Percentiles rank a stretch among this genome's conserved stretches.
phyloP scores from a whole-genome alignment of 2,329 filamentous ascomycete species.

The Colletotrichum sp. region DNA sequence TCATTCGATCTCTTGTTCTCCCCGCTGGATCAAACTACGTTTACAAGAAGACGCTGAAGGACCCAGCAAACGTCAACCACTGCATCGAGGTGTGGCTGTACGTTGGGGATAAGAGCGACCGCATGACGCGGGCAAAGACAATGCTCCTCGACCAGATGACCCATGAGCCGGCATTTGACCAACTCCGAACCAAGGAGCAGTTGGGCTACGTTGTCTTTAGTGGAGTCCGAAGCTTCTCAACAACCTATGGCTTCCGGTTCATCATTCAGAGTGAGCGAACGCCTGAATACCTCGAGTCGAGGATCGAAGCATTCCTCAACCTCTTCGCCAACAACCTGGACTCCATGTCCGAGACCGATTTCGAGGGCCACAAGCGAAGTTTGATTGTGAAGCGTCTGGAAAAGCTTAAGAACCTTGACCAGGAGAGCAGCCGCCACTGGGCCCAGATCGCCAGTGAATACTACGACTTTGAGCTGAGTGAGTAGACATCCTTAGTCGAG shows the following conservation, averaged over 20 bases:
- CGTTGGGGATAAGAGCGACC: constrained; percentile 72
- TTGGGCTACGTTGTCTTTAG: constrained; percentile 96
- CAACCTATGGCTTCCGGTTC: constrained; percentile 84
- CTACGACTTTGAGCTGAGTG: constrained; percentile 89
- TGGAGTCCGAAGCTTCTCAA: constrained; percentile 72
- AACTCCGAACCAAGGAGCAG: constrained; percentile 95
- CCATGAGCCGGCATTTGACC: constrained; percentile 93
- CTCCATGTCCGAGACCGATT: constrained; percentile 81
- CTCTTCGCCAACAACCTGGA: constrained; percentile 70
- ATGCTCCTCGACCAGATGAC: constrained; percentile 88
- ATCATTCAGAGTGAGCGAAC: constrained; percentile 93
- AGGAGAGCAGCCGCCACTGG: constrained; percentile 86
- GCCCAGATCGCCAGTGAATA: constrained; percentile 83
- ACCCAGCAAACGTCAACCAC: constrained; percentile 89
- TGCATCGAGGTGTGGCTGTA: constrained; percentile 82
- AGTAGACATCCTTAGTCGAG: constrained; percentile 32
- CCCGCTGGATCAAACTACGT: constrained; percentile 83
- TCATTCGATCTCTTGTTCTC: constrained; percentile 77
- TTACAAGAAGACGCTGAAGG: constrained; percentile 80
- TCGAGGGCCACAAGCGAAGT: constrained; percentile 90
- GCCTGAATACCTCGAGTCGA: constrained; percentile 81
- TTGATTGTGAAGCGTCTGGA: constrained; percentile 86
- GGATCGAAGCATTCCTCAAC: constrained; percentile 85
- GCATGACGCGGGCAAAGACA: constrained; percentile 74
- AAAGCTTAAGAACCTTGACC: constrained; percentile 88